phyloP scores from a whole-genome alignment of 78 protist species.

The Isochrysis galbana region DNA sequence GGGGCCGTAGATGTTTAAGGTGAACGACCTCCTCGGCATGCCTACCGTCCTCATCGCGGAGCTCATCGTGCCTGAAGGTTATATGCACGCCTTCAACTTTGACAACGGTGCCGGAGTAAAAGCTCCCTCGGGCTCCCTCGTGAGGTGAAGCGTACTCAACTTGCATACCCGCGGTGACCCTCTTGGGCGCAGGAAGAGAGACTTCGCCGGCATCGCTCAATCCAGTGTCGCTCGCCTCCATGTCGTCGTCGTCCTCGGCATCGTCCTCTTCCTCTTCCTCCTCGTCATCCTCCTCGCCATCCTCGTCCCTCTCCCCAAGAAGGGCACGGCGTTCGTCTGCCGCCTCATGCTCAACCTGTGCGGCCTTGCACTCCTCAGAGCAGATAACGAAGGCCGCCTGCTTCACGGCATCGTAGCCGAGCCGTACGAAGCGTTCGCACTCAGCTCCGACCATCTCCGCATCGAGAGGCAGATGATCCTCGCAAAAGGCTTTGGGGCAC shows the following conservation, averaged over 20 bases:
- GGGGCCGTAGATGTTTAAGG: background rate
- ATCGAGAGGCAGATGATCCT: background rate
- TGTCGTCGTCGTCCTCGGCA: slow-evolving; percentile 34
- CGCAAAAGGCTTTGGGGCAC: slow-evolving; percentile 42
- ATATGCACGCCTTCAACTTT: background rate
- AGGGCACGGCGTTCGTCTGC: background rate
- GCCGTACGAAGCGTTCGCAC: background rate
- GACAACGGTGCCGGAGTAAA: background rate
- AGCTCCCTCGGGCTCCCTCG: background rate
- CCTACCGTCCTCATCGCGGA: background rate
- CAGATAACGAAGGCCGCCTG: background rate
- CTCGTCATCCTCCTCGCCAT: slow-evolving; percentile 8
- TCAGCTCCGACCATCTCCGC: background rate
- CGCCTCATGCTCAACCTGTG: background rate
- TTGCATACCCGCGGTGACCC: background rate
- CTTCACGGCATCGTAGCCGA: background rate
- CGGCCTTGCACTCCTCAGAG: background rate
- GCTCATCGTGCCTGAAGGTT: background rate
- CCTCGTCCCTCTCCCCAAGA: background rate
- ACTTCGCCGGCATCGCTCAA: background rate
- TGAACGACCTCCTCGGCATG: background rate
- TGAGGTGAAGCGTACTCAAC: background rate
- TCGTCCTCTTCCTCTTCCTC: slow-evolving; percentile 12
- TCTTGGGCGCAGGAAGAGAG: background rate
- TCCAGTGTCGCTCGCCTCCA: background rate